Base-by-base conservation (phyloP, 352 stramenopile species). In the Saprolegnia diclina region DNA sequence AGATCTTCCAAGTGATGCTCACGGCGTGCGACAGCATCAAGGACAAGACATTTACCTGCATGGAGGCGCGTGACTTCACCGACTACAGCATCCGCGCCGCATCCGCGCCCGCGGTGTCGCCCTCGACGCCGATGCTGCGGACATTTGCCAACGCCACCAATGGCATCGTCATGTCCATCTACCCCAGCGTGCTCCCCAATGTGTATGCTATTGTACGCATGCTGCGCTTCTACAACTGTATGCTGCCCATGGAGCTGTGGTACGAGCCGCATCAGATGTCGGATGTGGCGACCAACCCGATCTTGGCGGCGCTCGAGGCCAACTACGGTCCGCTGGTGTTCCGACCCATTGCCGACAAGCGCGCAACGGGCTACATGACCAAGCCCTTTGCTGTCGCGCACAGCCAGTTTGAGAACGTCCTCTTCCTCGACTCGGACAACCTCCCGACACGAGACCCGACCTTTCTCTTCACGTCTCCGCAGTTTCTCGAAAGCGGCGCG, bases 1-100 rank as follows among this genome's bases (percentile, higher is more conserved):
- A 94, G 59, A 69, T 90, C 42, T 91, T 85, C 68, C 87, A 90
- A 57, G 79, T 94, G 62, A 90, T 94, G 82, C 77, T 91, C 54
- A 92, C 76, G 59, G 74, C 76, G 10, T 91, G 83, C 57, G 79
- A 92, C 46, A 92, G 37, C 78, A 77, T 9, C 88, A 79, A 22
- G 83, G 81, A 3, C 76, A 76, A 87, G 26, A 35, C 32, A 4
- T 82, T 88, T 61, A 56, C 59, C 7, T 90, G 82, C 62, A 61
- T 72, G n/a, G 73, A 84, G 7, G 87, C 85, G 37, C 56, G 54
- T 0, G 55, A 70, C 7, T 79, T 89, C 19, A 65, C 86, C 42
- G 40, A 59, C 13, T 88, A 77, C 71, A 72, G 73, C 48, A 67
- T 66, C 10, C 72, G 73, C n/a, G 72, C 82, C 1, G 74, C 73